A percentile compares a stretch with the other conserved stretches of the same genome.
Conservation (phyloP, 2,329 filamentous ascomycete species). For the Macrophomina pseudophaseolina region DNA sequence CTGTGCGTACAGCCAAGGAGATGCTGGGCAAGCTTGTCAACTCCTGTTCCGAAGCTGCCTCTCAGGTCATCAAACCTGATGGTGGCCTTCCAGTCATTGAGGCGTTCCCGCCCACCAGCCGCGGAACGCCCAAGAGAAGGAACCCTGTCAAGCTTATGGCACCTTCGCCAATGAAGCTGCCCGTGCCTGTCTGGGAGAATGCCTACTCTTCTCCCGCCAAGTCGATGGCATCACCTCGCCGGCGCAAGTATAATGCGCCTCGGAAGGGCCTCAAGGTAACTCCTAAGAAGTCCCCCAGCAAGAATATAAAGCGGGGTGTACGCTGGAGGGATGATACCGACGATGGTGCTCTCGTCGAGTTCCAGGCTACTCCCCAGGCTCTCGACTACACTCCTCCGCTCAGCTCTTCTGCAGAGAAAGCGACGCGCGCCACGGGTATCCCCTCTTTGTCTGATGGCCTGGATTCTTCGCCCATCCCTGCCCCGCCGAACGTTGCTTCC, state of each 20-base stretch:
- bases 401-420: conserved; percentile 57
- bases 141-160: conserved; percentile 56
- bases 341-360: conserved; percentile 84
- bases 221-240: conserved; percentile 69
- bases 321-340: conserved; percentile 93
- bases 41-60: conserved; percentile 73
- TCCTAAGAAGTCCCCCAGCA: conserved; percentile 71
- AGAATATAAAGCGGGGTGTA: conserved; percentile 71
- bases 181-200: conserved; percentile 37
- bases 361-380: conserved; percentile 85
- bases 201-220: conserved; percentile 67
- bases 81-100: conserved; percentile 68
- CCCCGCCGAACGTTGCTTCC: conserved; percentile 59
- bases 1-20: conserved; percentile 76
- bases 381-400: conserved; percentile 61
- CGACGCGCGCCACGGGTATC: conserved; percentile 48
- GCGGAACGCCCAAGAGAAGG: conserved; percentile 77
- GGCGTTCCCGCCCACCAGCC: conserved; percentile 70
- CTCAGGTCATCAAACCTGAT: conserved; percentile 90
- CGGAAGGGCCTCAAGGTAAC: conserved; percentile 73
- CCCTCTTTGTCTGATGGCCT: not conserved
- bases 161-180: conserved; percentile 53
- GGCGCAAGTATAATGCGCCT: conserved; percentile 67
- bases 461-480: conserved; percentile 63
- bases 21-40: conserved; percentile 80